Conservation (phyloP, 305 asterid genomes). For the Fraxinus floribunda region DNA sequence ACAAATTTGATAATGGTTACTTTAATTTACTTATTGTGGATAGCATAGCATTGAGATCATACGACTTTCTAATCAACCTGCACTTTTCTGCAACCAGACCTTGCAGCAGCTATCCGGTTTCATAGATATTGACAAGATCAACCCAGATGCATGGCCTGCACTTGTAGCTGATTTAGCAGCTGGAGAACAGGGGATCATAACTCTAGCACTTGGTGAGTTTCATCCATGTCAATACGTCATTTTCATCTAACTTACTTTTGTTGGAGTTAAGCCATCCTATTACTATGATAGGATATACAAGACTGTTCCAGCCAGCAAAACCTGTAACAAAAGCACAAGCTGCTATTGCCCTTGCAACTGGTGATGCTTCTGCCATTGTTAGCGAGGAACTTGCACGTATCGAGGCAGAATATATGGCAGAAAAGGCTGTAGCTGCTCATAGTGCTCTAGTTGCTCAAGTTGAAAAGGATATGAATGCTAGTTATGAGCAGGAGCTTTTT, state of each 20-base stretch:
- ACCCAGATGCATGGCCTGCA: conserved; percentile 98
- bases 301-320: conserved; percentile 94
- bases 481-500: conserved; percentile 64
- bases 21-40: conserved; percentile 14
- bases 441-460: conserved; percentile 84
- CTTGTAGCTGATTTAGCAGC: conserved; percentile 80
- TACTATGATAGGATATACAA: conserved; percentile 71
- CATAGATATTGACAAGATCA: conserved; percentile 85
- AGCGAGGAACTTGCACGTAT: conserved; percentile 92
- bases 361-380: conserved; percentile 78
- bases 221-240: conserved; percentile 6
- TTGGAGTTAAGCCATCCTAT: neutral
- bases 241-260: conserved; percentile 10
- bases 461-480: conserved; percentile 79
- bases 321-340: conserved; percentile 99
- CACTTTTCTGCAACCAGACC: conserved; percentile 43
- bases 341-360: conserved; percentile 85
- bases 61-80: conserved; percentile 8
- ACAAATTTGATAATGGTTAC: conserved; percentile 20
- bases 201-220: conserved; percentile 85
- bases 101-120: conserved; percentile 83
- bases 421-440: conserved; percentile 92
- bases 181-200: conserved; percentile 83
- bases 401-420: conserved; percentile 96
- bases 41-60: conserved; percentile 14